phyloP scores from a whole-genome alignment of 1,284 basidiomycete species.

The Vanrija sp. region DNA sequence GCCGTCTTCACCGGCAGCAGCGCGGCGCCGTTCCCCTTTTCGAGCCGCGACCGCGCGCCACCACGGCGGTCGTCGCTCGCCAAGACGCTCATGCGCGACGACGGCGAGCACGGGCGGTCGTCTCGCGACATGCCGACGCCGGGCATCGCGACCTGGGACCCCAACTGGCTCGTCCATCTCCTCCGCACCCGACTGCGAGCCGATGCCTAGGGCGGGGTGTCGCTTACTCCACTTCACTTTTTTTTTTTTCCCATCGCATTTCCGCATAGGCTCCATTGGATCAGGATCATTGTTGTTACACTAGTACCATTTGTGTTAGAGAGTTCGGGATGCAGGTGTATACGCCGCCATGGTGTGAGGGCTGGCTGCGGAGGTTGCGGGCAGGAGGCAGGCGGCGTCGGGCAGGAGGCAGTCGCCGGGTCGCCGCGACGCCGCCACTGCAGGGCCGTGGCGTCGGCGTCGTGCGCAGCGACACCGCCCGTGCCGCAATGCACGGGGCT shows the following conservation, averaged over 20 bases:
- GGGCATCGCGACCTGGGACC: constrained; percentile 42
- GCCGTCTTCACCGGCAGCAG: neutral
- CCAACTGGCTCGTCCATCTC: constrained; percentile 40
- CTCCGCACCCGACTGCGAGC: constrained; percentile 23
- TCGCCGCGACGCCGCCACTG: too few relatives aligned
- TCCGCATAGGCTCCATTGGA: neutral
- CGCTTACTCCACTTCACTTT: too few relatives aligned
- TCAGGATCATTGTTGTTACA: neutral
- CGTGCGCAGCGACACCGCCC: too few relatives aligned
- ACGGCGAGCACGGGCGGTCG: neutral
- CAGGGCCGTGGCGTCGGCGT: too few relatives aligned
- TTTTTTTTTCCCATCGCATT: neutral
- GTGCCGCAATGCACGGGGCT: too few relatives aligned
- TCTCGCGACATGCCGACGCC: constrained; percentile 2
- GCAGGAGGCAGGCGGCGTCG: too few relatives aligned
- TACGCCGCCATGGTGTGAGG: neutral
- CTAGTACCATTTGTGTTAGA: neutral
- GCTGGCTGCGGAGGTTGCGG: too few relatives aligned
- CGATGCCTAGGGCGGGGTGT: constrained; percentile 8
- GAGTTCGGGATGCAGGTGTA: neutral
- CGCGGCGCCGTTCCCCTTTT: constrained; percentile 1
- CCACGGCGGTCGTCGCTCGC: constrained; percentile 21
- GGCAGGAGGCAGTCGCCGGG: too few relatives aligned
- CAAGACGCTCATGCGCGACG: constrained; percentile 7
- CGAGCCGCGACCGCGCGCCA: constrained; percentile 6